phyloP scores from a whole-genome alignment of 805 yeast species.

The Saccharomycopsis microspora region DNA sequence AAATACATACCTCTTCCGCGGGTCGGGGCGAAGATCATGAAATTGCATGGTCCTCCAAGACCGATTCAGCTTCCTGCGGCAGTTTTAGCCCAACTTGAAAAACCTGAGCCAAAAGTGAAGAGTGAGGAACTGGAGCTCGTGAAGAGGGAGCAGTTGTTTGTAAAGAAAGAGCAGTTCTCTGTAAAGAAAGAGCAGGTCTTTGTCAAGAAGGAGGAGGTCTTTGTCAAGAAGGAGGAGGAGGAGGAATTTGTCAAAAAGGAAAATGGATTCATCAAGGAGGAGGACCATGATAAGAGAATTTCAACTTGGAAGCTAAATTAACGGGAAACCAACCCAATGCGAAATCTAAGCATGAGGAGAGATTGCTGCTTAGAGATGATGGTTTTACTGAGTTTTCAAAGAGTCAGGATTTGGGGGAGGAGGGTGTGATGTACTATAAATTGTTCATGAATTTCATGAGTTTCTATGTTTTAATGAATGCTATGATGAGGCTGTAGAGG shows the following conservation, averaged over 20 bases:
- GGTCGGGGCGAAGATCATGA: slow-evolving; percentile 11
- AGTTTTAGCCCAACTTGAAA: not conserved
- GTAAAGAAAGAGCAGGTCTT: not conserved
- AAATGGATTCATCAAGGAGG: too few relatives aligned
- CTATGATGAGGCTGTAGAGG: too few relatives aligned
- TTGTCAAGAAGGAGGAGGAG: not conserved
- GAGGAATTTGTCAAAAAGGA: not conserved
- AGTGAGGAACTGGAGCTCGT: not conserved
- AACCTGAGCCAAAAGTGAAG: not conserved
- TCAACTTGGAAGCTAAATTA: too few relatives aligned
- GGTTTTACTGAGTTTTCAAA: too few relatives aligned
- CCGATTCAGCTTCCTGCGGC: slow-evolving; percentile 13
- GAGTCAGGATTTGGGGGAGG: too few relatives aligned
- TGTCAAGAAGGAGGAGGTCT: not conserved
- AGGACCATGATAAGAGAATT: too few relatives aligned
- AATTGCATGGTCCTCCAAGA: slow-evolving; percentile 14
- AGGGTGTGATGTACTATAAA: too few relatives aligned
- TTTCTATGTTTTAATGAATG: too few relatives aligned
- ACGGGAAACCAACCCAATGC: too few relatives aligned
- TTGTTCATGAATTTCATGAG: too few relatives aligned
- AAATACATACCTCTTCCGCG: not conserved
- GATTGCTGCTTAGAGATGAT: too few relatives aligned
- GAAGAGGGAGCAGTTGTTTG: not conserved
- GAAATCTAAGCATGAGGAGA: too few relatives aligned
- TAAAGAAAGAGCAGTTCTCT: not conserved